Base-by-base conservation (phyloP, 1,284 basidiomycete genomes). In the Tremellales sp. region DNA sequence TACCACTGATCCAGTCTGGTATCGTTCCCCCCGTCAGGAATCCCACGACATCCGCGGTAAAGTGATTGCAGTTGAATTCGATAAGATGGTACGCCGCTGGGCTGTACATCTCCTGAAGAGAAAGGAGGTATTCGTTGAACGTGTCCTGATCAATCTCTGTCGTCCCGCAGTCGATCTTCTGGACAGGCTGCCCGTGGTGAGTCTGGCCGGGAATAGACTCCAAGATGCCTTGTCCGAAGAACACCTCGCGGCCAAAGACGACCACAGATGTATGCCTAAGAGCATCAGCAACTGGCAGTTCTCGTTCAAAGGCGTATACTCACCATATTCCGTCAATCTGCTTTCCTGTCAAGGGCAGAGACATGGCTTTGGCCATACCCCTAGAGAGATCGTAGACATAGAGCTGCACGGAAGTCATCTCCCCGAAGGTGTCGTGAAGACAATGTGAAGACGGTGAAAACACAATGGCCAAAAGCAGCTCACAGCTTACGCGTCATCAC, bases 41-140 rank as follows among this genome's bases (percentile, higher is more conserved):
- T 2, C 85, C 89, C 27, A 89, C 74, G 46, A 84, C 83, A 57
- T 94, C 90, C 52, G 87, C 87, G 0, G 89, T 90, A 61, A 96
- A 96, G 2, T 87, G 86, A 68, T 93, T 93, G 71, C 89, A 93
- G 58, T 75, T 72, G 53, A 67, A 72, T 17, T 70, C 86, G 77
- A 93, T 76, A n/a, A 94, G 77, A 70, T 94, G 89, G 70, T 96
- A 96, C 83, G 89, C 89, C 65, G 87, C 86, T 2, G 89, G 84
- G 2, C 88, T 91, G 67, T 91, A 96, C 57, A 86, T 82, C 4
- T 83, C 77, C 36, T 80, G 78, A 71, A 93, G 81, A 54, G 87
- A 86, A 0, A 72, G 61, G 27, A 96, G 62, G 67, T 92, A 91
- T 33, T 93, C 89, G 45, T 83, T 70, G 56, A 91, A 91, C 0